Base-by-base conservation (phyloP, 306 rosid species). In the Prunus campanulata region DNA sequence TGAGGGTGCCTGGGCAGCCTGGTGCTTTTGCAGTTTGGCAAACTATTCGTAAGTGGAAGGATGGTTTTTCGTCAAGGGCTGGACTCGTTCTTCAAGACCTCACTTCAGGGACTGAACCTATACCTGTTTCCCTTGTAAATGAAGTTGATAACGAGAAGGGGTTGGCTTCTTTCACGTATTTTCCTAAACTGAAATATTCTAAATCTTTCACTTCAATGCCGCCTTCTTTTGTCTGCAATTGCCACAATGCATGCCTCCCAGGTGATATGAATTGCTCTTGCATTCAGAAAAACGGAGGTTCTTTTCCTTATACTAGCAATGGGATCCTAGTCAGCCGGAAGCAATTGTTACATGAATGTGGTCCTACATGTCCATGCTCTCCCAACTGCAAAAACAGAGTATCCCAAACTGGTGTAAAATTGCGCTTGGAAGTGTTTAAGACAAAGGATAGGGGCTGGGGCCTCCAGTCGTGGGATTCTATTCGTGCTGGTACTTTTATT, bases 371-470 rank as follows among this genome's bases (percentile, higher is more conserved):
- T 78, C 80, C 22, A 39, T 88, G 96, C 80, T 22, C 66, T 80
- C 91, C 89, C 46, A 88, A 25, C 71, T 90, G 96, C 86, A 85
- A 85, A 79, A 88, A 86, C 72, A 86, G 91, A 80, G 87, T 83
- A 19, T 88, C 89, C 62, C 96, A 88, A 35, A 20, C 68, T 51
- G 91, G 89, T 66, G 61, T 88, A 56, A 90, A 82, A 77, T 77
- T 70, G 13, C 75, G 51, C 60, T 47, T 90, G 81, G 96, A 90
- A 74, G 90, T 90, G 64, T 90, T 83, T 84, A 90, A 72, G 78
- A 88, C 96, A 42, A 80, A 64, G 73, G 81, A 85, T 76, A 85
- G 81, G 79, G 96, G 92, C 16, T 90, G 96, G 96, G 96, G 91
- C 75, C 89, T 88, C 35, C 82, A 87, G 66, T 79, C 96, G 18